A percentile compares a stretch with the other conserved stretches of the same genome.
Conservation (phyloP, 371 early-diverging fungal genomes). For the Apophysomyces variabilis region DNA sequence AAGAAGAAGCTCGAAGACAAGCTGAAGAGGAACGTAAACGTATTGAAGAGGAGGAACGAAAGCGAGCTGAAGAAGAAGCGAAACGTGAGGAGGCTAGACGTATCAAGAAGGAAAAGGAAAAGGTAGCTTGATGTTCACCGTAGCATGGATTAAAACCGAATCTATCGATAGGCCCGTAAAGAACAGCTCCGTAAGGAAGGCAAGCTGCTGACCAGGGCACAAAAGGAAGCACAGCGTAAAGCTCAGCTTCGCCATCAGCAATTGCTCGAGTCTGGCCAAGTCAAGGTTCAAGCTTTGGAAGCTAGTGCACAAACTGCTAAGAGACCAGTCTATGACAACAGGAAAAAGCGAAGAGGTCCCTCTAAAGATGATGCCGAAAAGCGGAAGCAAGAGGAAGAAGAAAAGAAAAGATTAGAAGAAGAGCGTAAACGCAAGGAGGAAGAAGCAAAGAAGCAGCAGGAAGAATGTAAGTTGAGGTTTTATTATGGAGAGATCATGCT, state of each 20-base stretch:
- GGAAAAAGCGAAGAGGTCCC: slow-evolving; percentile 70
- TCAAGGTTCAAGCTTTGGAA: slow-evolving; percentile 81
- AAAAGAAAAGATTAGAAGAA: slow-evolving; percentile 42
- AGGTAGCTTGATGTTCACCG: slow-evolving; percentile 20
- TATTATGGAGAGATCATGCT: neutral
- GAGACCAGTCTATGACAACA: slow-evolving; percentile 59
- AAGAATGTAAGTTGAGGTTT: slow-evolving; percentile 43
- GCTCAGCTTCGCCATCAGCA: slow-evolving; percentile 79
- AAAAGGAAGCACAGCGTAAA: slow-evolving; percentile 84
- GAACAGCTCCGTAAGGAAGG: slow-evolving; percentile 94
- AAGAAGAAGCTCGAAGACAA: slow-evolving; percentile 50
- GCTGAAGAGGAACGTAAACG: slow-evolving; percentile 46
- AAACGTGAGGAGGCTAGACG: slow-evolving; percentile 51
- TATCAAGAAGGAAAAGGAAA: slow-evolving; percentile 48
- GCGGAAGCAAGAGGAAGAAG: slow-evolving; percentile 50
- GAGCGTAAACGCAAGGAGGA: slow-evolving; percentile 48
- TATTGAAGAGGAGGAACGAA: slow-evolving; percentile 51
- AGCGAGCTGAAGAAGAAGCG: slow-evolving; percentile 48
- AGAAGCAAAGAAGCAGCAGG: slow-evolving; percentile 46
- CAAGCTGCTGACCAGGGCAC: slow-evolving; percentile 91
- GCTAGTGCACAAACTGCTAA: slow-evolving; percentile 47
- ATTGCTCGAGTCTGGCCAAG: slow-evolving; percentile 73
- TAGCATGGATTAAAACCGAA: neutral
- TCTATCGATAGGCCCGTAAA: slow-evolving; percentile 61
- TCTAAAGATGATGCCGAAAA: slow-evolving; percentile 48